Base-by-base conservation (phyloP, 2,329 filamentous ascomycete species). In the Thielaviopsis musarum region DNA sequence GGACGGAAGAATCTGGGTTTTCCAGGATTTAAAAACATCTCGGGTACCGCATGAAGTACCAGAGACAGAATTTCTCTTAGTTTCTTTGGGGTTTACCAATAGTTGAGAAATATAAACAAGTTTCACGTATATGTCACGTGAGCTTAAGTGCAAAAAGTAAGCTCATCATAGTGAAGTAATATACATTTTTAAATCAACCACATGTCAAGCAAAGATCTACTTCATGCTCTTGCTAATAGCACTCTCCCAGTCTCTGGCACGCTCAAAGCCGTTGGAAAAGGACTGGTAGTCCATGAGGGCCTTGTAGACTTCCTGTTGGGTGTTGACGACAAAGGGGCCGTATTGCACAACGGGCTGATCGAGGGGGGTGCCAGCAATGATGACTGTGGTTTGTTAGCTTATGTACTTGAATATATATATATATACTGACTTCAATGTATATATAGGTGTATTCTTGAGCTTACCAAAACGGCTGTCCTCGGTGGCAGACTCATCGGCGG, bases 271-370 rank as follows among this genome's bases (percentile, higher is more conserved):
- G 69, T 91, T 91, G 45, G 78, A 75, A 63, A 81, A 76, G 15
- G 76, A 82, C 72, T 87, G 84, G 67, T 82, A 93, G 69, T 93
- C 87, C 65, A 81, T 73, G 70, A 93, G 77, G 1, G 88, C 87
- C 74, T 91, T 78, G 66, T 86, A 83, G 3, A 91, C 84, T 64
- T 87, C 82, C 58, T 87, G 82, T 67, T 85, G 75, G 51, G 78
- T 81, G 62, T 74, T 88, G 61, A 90, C 71, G n/a, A 93, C 88
- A 68, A 93, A 93, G 0, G 88, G 88, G 0, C 88, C 88, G 66
- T 91, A 91, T 73, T 93, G 88, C 38, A 91, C 83, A 41, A 93
- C 79, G 49, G 83, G 79, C 72, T 93, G 88, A 65, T 91, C 84
- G 1, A 91, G 75, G 1, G 90, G 88, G 64, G 87, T 79, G 12